A percentile compares a stretch with the other conserved stretches of the same genome.
Conservation (phyloP, 116 monocot genomes). For the Iris pallida region DNA sequence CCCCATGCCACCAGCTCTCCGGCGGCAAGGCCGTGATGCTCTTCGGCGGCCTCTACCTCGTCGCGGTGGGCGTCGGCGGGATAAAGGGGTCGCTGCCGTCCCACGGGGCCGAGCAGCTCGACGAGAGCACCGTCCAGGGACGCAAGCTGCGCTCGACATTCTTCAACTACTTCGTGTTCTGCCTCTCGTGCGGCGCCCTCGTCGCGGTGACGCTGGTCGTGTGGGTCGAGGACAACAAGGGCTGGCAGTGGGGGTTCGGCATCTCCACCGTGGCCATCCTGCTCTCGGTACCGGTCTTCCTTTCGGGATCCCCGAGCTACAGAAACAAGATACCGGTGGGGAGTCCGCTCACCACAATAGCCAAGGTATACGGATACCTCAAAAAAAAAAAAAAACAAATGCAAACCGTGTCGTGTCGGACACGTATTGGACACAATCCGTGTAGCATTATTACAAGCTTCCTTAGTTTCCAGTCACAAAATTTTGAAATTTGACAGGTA, state of each 20-base stretch:
- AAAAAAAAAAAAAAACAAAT: too few species aligned
- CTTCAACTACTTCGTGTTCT: slow-evolving; percentile 96
- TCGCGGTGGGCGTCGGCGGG: slow-evolving; percentile 74
- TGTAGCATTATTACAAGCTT: too few species aligned
- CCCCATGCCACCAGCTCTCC: slow-evolving; percentile 41
- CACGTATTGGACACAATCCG: too few species aligned
- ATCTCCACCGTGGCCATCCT: slow-evolving; percentile 62
- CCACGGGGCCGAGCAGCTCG: slow-evolving; percentile 89
- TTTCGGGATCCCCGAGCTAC: slow-evolving; percentile 42
- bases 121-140: slow-evolving; percentile 35
- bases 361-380: slow-evolving; percentile 39
- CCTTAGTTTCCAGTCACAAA: too few species aligned
- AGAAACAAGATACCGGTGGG: slow-evolving; percentile 58
- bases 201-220: slow-evolving; percentile 78
- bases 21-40: slow-evolving; percentile 64
- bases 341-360: slow-evolving; percentile 70
- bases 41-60: slow-evolving; percentile 67
- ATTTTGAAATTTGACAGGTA: slow-evolving; percentile 35
- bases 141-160: slow-evolving; percentile 64
- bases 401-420: too few species aligned
- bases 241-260: slow-evolving; percentile 84
- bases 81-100: slow-evolving; percentile 80
- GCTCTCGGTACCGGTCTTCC: slow-evolving; percentile 61
- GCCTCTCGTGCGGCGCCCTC: slow-evolving; percentile 63
- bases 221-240: slow-evolving; percentile 87